Evolutionary conservation across 1,139 yeast genomes (phyloP), one percentile per base, ranked within the genome.

Genomic region (Taiozyma sp.): DNA sequence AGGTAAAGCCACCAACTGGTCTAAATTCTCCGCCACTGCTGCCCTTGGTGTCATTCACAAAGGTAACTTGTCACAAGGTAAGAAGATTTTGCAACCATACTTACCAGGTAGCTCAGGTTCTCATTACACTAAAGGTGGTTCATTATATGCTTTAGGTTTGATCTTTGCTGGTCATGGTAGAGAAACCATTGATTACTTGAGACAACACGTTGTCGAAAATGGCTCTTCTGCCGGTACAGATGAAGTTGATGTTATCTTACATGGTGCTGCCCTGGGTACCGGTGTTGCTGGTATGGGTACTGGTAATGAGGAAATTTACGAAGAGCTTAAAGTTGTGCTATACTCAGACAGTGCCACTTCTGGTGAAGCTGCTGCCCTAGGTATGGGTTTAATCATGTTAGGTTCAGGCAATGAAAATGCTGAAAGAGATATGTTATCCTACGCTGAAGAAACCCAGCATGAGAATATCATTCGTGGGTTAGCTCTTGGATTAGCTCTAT

Each of bases 231-330:
- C 85, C 28, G 86, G 87, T 35, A 80, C 80, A 46, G 83, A 80
- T 53, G 96, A 88, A 59, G 79, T 85, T 40, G 98, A 93, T 65
- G 91, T 90, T 45, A 79, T 91, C 62, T 77, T 90, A 55, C 99
- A 93, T 66, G 99, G 99, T 66, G 98, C 98, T 6, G 86, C 95
- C 57, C 80, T 93, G 48, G 99, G 99, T 63, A 78, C 86, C 46
- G 99, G 98, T 73, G 91, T 91, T 46, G 97, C 99, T 21, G 98
- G 96, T 39, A 90, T 93, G 98, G 97, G 95, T 1, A 80, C 95
- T 39, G 84, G 85, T 48, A 83, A 84, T 63, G 82, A 76, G 55
- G 78, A 80, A 47, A 78, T 90, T 47, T 90, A 87, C 64, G 96
- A 89, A 60, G 88, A 88, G 51, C 78, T 93, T 63, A 87, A 86